Evolutionary conservation across 1,284 basidiomycete genomes (phyloP), one percentile per base, ranked within the genome.

Genomic region (Leccinum subrobustum): DNA sequence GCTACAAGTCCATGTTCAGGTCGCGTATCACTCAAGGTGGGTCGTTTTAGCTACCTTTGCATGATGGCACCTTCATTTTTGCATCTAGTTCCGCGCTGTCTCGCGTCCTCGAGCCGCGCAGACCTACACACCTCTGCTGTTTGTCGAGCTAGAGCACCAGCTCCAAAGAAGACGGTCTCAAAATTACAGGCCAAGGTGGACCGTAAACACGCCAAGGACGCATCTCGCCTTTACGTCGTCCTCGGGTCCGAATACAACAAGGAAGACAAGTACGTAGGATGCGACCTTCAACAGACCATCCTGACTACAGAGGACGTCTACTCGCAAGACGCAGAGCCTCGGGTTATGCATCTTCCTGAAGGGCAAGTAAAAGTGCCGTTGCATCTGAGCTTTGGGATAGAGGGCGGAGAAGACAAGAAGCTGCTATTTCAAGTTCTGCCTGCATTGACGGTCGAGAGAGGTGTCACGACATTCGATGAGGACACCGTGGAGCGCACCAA

Each of bases 211-310:
- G 67, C 73, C 42, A 79, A 77, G 4, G 77, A 80, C 0, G 76
- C 78, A 6, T 76, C 73, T 52, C 79, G 79, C 29, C 87, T 92
- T 12, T 88, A 90, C 66, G 83, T 89, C 56, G 81, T 95, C 6
- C 83, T 93, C 2, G 93, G 93, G 4, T 84, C 83, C 23, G 80
- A 84, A 47, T 78, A 83, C 5, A 82, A 82, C 58, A 82, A 89
- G 61, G 83, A 87, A 58, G 69, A 76, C 61, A 86, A 84, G 70
- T 93, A 91, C 89, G 67, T 74, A 25, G 76, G 78, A 31, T 86
- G 84, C 69, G 81, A 87, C 75, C 83, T 93, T 55, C 83, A 85
- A 27, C 79, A 80, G 64, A 76, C 84, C 61, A 75, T 91, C 63
- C 78, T 93, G 54, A 78, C 83, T 55, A 76, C 82, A 57, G 77